phyloP scores from a whole-genome alignment of 2,329 filamentous ascomycete genomes.

The Fusarium sp. region DNA sequence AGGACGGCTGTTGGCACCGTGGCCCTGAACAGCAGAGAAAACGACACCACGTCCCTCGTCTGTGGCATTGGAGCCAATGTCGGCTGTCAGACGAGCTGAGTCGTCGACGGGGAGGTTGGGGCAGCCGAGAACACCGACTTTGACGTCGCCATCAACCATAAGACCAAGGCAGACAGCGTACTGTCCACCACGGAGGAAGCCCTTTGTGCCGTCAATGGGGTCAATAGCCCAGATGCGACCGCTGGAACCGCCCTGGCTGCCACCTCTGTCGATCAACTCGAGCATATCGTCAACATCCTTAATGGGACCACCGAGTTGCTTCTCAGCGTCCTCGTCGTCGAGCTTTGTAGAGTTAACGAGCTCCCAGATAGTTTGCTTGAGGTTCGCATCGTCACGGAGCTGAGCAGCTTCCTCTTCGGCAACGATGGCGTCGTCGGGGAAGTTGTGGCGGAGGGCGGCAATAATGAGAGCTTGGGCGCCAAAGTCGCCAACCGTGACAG shows the following conservation, averaged over 20 bases:
- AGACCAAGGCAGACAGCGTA: constrained; percentile 95
- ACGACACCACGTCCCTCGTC: constrained; percentile 85
- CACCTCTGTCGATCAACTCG: constrained; percentile 73
- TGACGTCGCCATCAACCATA: constrained; percentile 92
- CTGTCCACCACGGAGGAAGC: constrained; percentile 94
- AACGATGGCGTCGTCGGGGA: constrained; percentile 90
- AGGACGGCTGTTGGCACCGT: constrained; percentile 84
- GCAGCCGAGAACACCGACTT: constrained; percentile 93
- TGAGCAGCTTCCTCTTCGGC: constrained; percentile 92
- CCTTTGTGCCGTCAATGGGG: constrained; percentile 97
- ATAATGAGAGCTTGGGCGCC: constrained; percentile 98
- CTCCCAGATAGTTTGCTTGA: constrained; percentile 81
- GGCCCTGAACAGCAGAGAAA: constrained; percentile 83
- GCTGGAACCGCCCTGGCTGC: constrained; percentile 74
- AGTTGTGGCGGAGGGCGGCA: constrained; percentile 85
- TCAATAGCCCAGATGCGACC: constrained; percentile 96
- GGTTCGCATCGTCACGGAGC: constrained; percentile 75
- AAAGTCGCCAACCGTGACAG: constrained; percentile 97
- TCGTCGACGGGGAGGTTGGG: constrained; percentile 95
- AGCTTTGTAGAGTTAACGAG: constrained; percentile 80
- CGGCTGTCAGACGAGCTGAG: constrained; percentile 65
- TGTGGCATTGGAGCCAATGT: constrained; percentile 78
- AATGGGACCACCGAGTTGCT: constrained; percentile 75
- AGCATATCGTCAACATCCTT: constrained; percentile 74
- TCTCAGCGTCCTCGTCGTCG: constrained; percentile 65